Base-by-base conservation (phyloP, 352 stramenopile genomes). In the Elongisporangium anandrum region DNA sequence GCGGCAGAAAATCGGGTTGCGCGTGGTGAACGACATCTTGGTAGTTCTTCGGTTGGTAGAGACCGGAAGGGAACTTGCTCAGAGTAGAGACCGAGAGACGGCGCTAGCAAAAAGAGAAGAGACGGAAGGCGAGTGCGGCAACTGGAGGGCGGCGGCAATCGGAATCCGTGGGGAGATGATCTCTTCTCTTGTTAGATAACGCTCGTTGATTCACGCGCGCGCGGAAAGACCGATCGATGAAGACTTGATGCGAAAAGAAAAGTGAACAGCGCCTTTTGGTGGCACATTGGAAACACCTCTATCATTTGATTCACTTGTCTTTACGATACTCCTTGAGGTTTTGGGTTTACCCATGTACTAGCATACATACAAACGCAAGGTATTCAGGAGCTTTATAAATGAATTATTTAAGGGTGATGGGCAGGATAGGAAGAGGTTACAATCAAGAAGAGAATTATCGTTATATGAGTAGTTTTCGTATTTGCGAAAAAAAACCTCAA, bases 21-120 rank as follows among this genome's bases (percentile, higher is more conserved):
- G 21, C 12, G 16, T 50, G 48, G 50, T 64, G 56, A 45, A 61
- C 15, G 9, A 64, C 65, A 73, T 75, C 56, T 26, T 64, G 59
- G 56, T 70, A 66, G 63, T 73, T 69, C 60, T 77, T 77, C 55
- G 69, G 69, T 67, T 73, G 56, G 56, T 72, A 77, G 56, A 77
- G 61, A 64, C 66, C 65, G 61, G 63, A 64, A 50, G 69, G 63
- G 52, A 65, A 69, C 57, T 73, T 41, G 60, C 50, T 68, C 69
- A 77, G 69, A 69, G 57, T 77, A 64, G 47, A 38, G 29, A 55
- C 60, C 58, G 47, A 47, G 41, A 17, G 56, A 53, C 63, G 65
- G 63, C 66, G 63, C 66, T 77, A 72, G 66, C 47, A 58, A 63
- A 71, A 75, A 63, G 63, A 77, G 69, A 78, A 67, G 65, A 76